Evolutionary conservation across 768 basidiomycete species (phyloP), one percentile per base, ranked within the genome.

Genomic region (Boletus sp.): DNA sequence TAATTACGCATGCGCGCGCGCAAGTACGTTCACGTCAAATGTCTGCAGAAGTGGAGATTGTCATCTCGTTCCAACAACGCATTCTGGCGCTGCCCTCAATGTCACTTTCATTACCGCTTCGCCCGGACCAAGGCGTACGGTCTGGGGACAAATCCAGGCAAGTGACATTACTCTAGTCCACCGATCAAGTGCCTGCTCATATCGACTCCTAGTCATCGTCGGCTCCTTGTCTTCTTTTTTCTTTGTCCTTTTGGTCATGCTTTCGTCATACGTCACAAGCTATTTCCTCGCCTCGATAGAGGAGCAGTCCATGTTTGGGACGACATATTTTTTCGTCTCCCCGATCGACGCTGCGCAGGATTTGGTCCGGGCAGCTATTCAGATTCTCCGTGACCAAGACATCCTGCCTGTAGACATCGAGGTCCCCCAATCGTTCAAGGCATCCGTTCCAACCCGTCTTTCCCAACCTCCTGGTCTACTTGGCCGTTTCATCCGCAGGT

Each of bases 21-120:
- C 45, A 64, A 91, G 90, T 84, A 85, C 68, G 90, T 92, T 35
- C 91, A 93, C 72, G 78, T 92, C 49, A 82, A 83, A 64, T 92
- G 90, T 65, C 78, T 92, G 6, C 84, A 90, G 59, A 78, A 74
- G 52, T 93, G 91, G 91, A 78, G 91, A 55, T 84, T 78, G 39
- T 76, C 78, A 0, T 85, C 90, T 17, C 59, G 75, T 30, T 83
- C 83, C n/a, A 71, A 78, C 40, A 82, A 78, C 58, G 84, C 88
- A 10, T 93, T 91, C 77, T 92, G 87, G 74, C 75, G 81, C 12
- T 93, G 91, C 64, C 87, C 87, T 2, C 89, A 92, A 71, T 93
- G 91, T 63, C 82, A 78, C 50, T 93, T 91, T 67, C 79, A 77
- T 56, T 92, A 93, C 68, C 82, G 85, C 41, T 91, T 91, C 64